Base-by-base conservation (phyloP, 2,329 filamentous ascomycete species). In the Elsinoe necatrix region DNA sequence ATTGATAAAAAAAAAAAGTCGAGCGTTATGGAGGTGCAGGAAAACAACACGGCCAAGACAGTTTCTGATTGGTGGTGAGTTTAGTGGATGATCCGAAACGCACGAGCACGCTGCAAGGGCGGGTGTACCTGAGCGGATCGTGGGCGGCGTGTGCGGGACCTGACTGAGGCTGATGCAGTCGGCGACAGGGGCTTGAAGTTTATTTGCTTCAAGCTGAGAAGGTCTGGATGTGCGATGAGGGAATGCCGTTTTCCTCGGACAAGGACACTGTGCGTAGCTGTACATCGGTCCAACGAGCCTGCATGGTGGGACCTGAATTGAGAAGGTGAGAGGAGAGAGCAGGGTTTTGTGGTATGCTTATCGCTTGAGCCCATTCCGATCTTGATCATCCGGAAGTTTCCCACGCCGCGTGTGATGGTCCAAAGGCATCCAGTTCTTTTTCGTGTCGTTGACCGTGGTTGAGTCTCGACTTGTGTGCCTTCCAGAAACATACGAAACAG, bases 401-500 rank as follows among this genome's bases (percentile, higher is more conserved):
- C 48, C 48, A 25, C 48, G 48, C 31, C 48, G 48, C 48, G 48
- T 52, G 29, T 34, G 31, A 52, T 9, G 48, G 25, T n/a, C 48
- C 37, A 11, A 12, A 14, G 12, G 14, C 34, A 37, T 37, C 34
- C 34, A 37, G 31, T 3, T 21, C 4, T 52, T 52, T 52, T 52
- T 34, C 25, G 25, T 52, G 20, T 52, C 48, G 11, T 5, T 31
- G 31, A 14, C 29, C 29, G 16, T 34, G 48, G 29, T 37, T 16
- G 29, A 39, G 14, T 34, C 3, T 37, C 7, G 43, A 34, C 25
- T n/a, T 34, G 31, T 29, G 18, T 52, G 48, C 48, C 48, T 52
- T 52, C 48, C 48, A 52, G 48, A 52, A 52, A n/a, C 48, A 52
- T 23, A 39, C 48, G 48, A 39, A 52, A 52, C 48, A 52, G 48